A percentile compares a stretch with the other conserved stretches of the same genome.
Conservation (phyloP, 345 rosid genomes). For the Eucalyptus paniculata region DNA sequence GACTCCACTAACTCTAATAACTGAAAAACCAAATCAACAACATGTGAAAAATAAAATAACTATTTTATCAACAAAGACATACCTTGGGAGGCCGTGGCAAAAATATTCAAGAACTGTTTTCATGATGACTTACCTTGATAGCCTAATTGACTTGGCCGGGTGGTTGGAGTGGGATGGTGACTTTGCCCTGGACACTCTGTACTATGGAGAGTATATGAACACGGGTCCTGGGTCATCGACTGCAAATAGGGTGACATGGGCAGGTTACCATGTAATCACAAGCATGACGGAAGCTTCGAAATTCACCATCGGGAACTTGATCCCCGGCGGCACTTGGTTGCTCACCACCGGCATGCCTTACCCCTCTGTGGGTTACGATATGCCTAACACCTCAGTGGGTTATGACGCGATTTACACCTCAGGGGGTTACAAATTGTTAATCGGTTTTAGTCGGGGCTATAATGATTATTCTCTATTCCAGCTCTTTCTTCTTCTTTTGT, state of each 20-base stretch:
- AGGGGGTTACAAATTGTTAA: background rate
- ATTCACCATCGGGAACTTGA: slow-evolving; percentile 35
- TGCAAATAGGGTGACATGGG: slow-evolving; percentile 31
- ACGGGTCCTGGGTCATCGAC: slow-evolving; percentile 35
- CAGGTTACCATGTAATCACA: slow-evolving; percentile 25
- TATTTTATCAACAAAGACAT: background rate
- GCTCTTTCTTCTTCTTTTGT: background rate
- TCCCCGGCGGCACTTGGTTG: slow-evolving; percentile 41
- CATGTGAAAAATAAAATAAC: too few species aligned
- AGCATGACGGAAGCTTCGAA: slow-evolving; percentile 29
- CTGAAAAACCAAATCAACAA: too few species aligned
- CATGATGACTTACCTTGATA: slow-evolving; percentile 34
- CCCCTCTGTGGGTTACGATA: slow-evolving; percentile 6
- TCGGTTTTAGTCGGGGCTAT: background rate
- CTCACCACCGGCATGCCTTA: slow-evolving; percentile 28
- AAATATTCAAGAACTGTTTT: slow-evolving; percentile 36
- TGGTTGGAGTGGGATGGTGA: slow-evolving; percentile 53
- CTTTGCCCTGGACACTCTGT: slow-evolving; percentile 31
- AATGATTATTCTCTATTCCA: background rate
- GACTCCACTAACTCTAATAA: too few species aligned
- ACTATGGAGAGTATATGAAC: slow-evolving; percentile 53
- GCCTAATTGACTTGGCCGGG: slow-evolving; percentile 32
- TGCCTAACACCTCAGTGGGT: background rate
- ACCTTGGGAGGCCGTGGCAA: slow-evolving; percentile 50
- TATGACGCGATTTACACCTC: background rate